Evolutionary conservation across 495 filamentous ascomycete genomes (phyloP).

Genomic region (Xylaria longipes): DNA sequence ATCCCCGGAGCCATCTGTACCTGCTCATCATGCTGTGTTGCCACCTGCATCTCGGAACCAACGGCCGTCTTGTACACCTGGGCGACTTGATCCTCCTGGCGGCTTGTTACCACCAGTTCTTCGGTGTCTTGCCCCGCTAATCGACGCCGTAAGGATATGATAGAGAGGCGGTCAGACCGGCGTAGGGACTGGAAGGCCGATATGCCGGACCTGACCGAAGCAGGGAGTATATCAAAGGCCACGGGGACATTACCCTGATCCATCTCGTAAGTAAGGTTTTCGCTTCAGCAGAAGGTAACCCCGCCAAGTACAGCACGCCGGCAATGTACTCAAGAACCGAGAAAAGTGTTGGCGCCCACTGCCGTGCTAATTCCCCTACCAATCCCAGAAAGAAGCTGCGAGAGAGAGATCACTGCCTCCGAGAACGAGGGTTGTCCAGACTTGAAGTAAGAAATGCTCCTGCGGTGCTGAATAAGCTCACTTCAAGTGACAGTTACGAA

Average conservation of each 20-base stretch:
- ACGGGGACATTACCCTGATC: constrained; percentile 38
- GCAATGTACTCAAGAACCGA: not conserved
- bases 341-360: not conserved
- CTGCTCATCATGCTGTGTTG: not conserved
- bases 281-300: not conserved
- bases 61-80: constrained; percentile 27
- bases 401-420: not conserved
- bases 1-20: constrained; percentile 31
- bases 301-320: not conserved
- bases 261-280: constrained; percentile 24
- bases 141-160: constrained; percentile 28
- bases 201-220: constrained; percentile 38
- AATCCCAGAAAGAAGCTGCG: not conserved
- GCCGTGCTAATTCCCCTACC: not conserved
- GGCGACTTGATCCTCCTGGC: constrained; percentile 24
- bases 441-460: not conserved
- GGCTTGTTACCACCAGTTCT: constrained; percentile 16
- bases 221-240: constrained; percentile 40
- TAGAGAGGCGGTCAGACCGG: constrained; percentile 32
- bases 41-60: constrained; percentile 20
- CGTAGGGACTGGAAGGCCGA: constrained; percentile 37
- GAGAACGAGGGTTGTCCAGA: not conserved
- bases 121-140: not conserved
- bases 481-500: too few relatives aligned
- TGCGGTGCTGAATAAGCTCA: not conserved